Evolutionary conservation across 2,329 filamentous ascomycete genomes (phyloP), one percentile per base, ranked within the genome.

Genomic region (Stachybotrys echinatus): DNA sequence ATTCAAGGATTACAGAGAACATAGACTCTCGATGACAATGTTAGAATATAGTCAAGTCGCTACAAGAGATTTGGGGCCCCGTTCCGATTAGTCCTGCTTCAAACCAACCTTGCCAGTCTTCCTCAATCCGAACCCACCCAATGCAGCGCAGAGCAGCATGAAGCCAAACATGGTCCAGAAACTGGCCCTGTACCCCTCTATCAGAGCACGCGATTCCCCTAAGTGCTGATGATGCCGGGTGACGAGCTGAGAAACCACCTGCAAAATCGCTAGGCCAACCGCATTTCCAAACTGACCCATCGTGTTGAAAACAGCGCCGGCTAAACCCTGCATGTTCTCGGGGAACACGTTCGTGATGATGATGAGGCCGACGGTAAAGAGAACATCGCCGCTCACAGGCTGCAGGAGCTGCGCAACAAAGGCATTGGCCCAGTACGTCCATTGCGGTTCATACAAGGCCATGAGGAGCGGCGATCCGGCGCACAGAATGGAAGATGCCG

Each of bases 231-330:
- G 23, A 21, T 40, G 17, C 12, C 64, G 54, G 2, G 70, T 71
- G 4, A 71, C 64, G 18, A 55, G 48, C 1, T 56, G 52, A 6
- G 66, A 60, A 40, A 77, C 67, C 1, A 74, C 66, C 38, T 69
- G 69, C 43, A 71, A 65, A 3, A 70, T 49, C 7, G 72, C 70
- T 8, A 76, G 52, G 1, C 73, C 74, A 14, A 77, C 56, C 0
- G 67, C 67, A 12, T 61, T 72, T 0, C 78, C 78, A 50, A 82
- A 73, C 54, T 82, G 77, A 1, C 71, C 67, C 4, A 75, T 63
- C 0, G 77, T 80, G 52, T 79, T 80, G 63, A 82, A 83, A 1
- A 83, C 77, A 0, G 75, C 78, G 0, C 79, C 80, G 1, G 77
- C 79, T 1, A 83, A 65, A 0, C 74, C 76, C 52, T 83, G 79